These are phyloP conservation scores for Kokia cookei DNA, from an alignment of 441 rosid genomes.

Conservation along the genomic window DNA sequence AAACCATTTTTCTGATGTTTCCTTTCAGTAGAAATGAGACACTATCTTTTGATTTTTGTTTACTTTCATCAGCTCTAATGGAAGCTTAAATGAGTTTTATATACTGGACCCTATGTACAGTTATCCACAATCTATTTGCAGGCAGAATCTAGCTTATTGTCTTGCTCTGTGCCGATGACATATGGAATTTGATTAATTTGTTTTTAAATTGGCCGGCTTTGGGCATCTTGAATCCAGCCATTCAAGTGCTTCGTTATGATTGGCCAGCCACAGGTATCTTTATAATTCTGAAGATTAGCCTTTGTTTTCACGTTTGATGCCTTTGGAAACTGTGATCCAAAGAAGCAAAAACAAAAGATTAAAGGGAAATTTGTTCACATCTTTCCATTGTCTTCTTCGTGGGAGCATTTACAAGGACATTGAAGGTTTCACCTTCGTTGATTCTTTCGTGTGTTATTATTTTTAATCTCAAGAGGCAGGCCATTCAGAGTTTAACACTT, in stretches of 20 bases:
- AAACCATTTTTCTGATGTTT: slow-evolving; percentile 22
- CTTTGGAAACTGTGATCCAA: neutral
- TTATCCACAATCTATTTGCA: slow-evolving; percentile 7
- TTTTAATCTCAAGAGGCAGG: neutral
- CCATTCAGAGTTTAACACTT: neutral
- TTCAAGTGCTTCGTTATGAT: neutral
- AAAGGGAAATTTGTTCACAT: neutral
- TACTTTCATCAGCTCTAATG: slow-evolving; percentile 12
- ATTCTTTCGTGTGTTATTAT: neutral
- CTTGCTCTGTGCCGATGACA: slow-evolving; percentile 10
- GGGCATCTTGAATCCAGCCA: slow-evolving; percentile 4
- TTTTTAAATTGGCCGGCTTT: slow-evolving; percentile 27
- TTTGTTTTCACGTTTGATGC: neutral
- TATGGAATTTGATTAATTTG: slow-evolving; percentile 1
- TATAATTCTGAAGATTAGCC: neutral
- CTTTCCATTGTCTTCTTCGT: neutral
- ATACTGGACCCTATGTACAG: neutral
- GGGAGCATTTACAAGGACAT: neutral
- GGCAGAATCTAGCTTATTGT: slow-evolving; percentile 21
- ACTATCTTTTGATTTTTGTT: neutral
- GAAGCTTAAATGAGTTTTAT: slow-evolving; percentile 16
- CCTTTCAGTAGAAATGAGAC: neutral
- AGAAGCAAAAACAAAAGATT: neutral
- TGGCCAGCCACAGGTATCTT: neutral
- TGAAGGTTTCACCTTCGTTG: neutral